Percentiles rank a stretch among this genome's conserved stretches.
Conservation (phyloP, 805 yeast genomes). For the Metschnikowia borealis region DNA sequence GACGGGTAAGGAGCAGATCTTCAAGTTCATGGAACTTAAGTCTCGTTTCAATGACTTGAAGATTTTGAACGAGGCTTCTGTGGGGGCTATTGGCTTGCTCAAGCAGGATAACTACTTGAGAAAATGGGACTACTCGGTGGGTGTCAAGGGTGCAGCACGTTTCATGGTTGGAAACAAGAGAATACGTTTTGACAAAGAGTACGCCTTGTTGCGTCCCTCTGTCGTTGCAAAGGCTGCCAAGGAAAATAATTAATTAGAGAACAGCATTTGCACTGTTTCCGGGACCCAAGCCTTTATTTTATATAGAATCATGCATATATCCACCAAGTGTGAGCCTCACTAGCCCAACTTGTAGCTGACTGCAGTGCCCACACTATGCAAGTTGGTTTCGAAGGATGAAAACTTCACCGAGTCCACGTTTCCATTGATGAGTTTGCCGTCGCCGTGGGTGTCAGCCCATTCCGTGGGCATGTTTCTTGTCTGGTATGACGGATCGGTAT, state of each 20-base stretch:
- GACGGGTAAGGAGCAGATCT: conserved; percentile 45
- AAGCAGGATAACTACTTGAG: conserved; percentile 46
- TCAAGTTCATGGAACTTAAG: conserved; percentile 43
- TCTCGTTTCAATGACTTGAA: conserved; percentile 39
- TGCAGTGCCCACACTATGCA: conserved; percentile 67
- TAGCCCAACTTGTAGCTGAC: conserved; percentile 52
- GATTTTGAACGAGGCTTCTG: conserved; percentile 29
- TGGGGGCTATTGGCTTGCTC: conserved; percentile 23
- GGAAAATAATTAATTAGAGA: neutral
- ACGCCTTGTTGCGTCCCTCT: conserved; percentile 15
- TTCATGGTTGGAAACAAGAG: conserved; percentile 51
- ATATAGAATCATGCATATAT: conserved; percentile 1
- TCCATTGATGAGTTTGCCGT: conserved; percentile 51
- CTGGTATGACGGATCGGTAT: conserved; percentile 56
- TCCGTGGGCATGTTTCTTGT: conserved; percentile 64
- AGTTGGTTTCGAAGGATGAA: conserved; percentile 60
- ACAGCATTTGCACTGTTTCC: neutral
- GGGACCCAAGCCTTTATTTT: neutral
- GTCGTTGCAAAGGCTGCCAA: neutral
- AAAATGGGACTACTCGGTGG: conserved; percentile 40
- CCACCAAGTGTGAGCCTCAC: neutral
- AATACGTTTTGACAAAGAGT: conserved; percentile 42
- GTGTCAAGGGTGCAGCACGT: conserved; percentile 41
- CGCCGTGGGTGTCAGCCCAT: conserved; percentile 73
- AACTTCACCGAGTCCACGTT: conserved; percentile 65